Percentiles rank a stretch among this genome's conserved stretches.
Evolutionary conservation across 306 rosid genomes (phyloP).

Genomic region (Prinsepia uniflora): DNA sequence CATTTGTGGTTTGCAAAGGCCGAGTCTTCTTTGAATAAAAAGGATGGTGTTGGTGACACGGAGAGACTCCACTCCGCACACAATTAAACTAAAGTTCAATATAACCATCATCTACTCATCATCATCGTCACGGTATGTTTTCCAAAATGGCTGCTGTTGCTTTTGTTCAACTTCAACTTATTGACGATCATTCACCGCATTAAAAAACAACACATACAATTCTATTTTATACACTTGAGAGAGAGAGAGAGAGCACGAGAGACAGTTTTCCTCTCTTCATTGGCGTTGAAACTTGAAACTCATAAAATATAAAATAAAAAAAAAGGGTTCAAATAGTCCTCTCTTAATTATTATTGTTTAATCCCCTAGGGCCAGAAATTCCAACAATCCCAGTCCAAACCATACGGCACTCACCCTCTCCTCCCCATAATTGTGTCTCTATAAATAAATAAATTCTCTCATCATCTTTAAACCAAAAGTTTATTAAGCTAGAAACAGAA

Average conservation of each 20-base stretch:
- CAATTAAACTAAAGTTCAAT: neutral
- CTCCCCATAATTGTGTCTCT: constrained; percentile 7
- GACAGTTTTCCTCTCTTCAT: neutral
- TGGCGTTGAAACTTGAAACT: constrained; percentile 15
- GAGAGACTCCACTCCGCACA: neutral
- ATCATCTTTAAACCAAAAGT: no score
- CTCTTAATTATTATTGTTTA: neutral
- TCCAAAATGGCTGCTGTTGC: constrained; percentile 29
- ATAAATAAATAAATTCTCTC: neutral
- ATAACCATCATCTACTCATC: neutral
- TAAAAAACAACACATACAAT: constrained; percentile 5
- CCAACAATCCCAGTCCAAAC: constrained; percentile 14
- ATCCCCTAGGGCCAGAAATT: neutral
- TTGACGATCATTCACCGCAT: constrained; percentile 13
- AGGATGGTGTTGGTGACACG: constrained; percentile 5
- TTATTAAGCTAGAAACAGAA: no score
- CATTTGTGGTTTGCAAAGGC: neutral
- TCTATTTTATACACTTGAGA: constrained; percentile 10
- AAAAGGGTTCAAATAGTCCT: neutral
- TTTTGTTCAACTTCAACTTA: constrained; percentile 18
- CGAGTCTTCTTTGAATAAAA: neutral
- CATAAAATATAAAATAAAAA: neutral
- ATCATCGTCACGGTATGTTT: neutral
- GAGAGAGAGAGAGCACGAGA: no score
- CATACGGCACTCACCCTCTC: constrained; percentile 15